Conservation (phyloP, 2,329 filamentous ascomycete species). For the Macrophomina tecta region DNA sequence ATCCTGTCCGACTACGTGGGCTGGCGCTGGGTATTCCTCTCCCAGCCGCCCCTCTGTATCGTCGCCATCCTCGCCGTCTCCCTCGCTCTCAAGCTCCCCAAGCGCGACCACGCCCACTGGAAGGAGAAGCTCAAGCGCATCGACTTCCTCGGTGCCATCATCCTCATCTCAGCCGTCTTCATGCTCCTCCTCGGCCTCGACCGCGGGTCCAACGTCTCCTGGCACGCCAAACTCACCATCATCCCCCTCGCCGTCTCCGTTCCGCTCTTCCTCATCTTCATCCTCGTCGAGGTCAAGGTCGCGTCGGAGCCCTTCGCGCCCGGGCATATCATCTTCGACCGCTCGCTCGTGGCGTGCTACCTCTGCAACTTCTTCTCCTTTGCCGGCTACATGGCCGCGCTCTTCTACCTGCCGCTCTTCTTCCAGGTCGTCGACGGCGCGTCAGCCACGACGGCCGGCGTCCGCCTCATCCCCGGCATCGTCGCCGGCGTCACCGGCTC, state of each 20-base stretch:
- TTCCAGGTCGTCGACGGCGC: slow-evolving; percentile 37
- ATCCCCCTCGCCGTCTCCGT: slow-evolving; percentile 62
- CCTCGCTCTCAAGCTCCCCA: slow-evolving; percentile 67
- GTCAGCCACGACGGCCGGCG: slow-evolving; percentile 33
- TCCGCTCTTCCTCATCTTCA: slow-evolving; percentile 68
- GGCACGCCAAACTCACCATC: slow-evolving; percentile 66
- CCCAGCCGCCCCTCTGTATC: slow-evolving; percentile 72
- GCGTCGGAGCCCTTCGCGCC: slow-evolving; percentile 77
- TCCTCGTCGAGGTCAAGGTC: slow-evolving; percentile 70
- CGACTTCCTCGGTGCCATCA: slow-evolving; percentile 74
- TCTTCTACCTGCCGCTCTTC: slow-evolving; percentile 65
- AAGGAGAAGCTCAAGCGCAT: slow-evolving; percentile 68
- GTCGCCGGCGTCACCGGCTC: slow-evolving; percentile 67
- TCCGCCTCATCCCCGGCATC: slow-evolving; percentile 64
- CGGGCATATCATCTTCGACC: slow-evolving; percentile 73
- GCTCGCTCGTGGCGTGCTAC: slow-evolving; percentile 70
- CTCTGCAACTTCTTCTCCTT: slow-evolving; percentile 75
- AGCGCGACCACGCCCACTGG: slow-evolving; percentile 66
- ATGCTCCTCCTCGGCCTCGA: slow-evolving; percentile 73
- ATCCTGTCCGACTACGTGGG: slow-evolving; percentile 74
- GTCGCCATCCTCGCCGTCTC: slow-evolving; percentile 69
- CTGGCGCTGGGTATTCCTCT: slow-evolving; percentile 78
- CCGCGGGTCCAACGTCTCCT: slow-evolving; percentile 73
- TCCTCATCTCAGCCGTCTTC: slow-evolving; percentile 70
- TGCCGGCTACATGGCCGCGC: slow-evolving; percentile 62